Conservation (phyloP, 306 rosid genomes). For the Lupinus albus region DNA sequence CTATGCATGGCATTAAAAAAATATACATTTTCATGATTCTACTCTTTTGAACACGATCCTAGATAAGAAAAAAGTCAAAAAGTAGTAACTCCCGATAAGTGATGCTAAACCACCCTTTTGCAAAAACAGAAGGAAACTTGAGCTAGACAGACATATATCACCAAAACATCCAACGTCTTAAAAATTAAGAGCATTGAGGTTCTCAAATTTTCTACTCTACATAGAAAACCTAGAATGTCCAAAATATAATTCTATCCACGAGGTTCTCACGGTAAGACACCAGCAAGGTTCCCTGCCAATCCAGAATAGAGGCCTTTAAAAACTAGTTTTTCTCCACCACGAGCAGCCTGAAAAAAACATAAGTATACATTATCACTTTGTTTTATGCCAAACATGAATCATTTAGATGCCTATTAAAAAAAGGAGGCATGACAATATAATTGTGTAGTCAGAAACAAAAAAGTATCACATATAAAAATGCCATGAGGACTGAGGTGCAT, state of each 20-base stretch:
- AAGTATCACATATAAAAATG: neutral
- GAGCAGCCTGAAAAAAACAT: constrained; percentile 67
- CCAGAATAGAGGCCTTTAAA: constrained; percentile 92
- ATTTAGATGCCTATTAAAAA: constrained; percentile 4
- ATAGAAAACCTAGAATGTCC: constrained; percentile 34
- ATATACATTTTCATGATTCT: constrained; percentile 4
- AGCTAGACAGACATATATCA: constrained; percentile 17
- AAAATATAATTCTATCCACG: constrained; percentile 39
- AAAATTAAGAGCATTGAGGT: constrained; percentile 13
- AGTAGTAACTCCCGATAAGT: neutral
- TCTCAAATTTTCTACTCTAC: constrained; percentile 37
- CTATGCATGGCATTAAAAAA: constrained; percentile 3
- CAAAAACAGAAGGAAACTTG: neutral
- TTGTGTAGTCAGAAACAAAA: constrained; percentile 2
- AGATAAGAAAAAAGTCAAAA: constrained; percentile 4
- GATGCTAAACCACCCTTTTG: neutral
- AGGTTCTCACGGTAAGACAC: constrained; percentile 92
- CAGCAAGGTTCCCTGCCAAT: constrained; percentile 90
- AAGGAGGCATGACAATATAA: neutral
- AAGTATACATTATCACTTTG: constrained; percentile 5
- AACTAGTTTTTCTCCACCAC: constrained; percentile 79
- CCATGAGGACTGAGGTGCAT: constrained; percentile 3
- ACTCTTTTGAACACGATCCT: constrained; percentile 9
- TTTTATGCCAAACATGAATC: constrained; percentile 27
- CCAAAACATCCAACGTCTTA: neutral